phyloP scores from a whole-genome alignment of 78 protist species.

The Mastigamoeba balamuthi region DNA sequence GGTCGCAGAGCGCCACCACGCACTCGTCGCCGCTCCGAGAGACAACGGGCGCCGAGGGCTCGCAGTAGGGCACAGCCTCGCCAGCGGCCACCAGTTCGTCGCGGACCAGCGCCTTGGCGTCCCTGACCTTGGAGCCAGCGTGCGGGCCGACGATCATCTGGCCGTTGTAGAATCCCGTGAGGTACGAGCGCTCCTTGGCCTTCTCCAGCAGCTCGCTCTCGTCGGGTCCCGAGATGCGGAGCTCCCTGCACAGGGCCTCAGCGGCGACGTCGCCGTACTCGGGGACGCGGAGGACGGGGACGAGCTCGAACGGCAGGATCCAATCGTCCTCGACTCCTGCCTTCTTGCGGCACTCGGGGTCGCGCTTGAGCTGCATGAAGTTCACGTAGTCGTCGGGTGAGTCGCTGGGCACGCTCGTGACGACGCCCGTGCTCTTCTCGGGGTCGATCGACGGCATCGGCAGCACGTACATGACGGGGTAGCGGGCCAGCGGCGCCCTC shows the following conservation, averaged over 20 bases:
- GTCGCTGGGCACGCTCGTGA: slow-evolving; percentile 93
- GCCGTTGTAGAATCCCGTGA: slow-evolving; percentile 76
- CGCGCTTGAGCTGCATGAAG: slow-evolving; percentile 74
- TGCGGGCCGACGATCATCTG: slow-evolving; percentile 70
- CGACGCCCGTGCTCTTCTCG: slow-evolving; percentile 91
- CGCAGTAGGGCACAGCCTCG: slow-evolving; percentile 76
- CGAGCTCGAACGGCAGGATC: slow-evolving; percentile 75
- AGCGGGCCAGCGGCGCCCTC: slow-evolving; percentile 73
- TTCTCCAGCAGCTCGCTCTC: slow-evolving; percentile 62
- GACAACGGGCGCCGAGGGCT: slow-evolving; percentile 88
- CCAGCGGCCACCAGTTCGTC: slow-evolving; percentile 47
- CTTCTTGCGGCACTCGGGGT: slow-evolving; percentile 66
- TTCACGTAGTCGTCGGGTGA: slow-evolving; percentile 98
- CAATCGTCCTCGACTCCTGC: slow-evolving; percentile 65
- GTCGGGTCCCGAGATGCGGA: slow-evolving; percentile 70
- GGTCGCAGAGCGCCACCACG: slow-evolving; percentile 93
- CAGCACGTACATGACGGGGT: slow-evolving; percentile 70
- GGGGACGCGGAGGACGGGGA: slow-evolving; percentile 81
- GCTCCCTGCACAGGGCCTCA: slow-evolving; percentile 63
- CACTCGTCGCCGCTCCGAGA: slow-evolving; percentile 97
- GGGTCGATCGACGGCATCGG: slow-evolving; percentile 87
- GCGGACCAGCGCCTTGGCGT: slow-evolving; percentile 70
- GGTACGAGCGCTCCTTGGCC: slow-evolving; percentile 88
- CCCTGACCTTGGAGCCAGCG: too few species aligned
- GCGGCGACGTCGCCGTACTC: slow-evolving; percentile 63